These are phyloP conservation scores for Acmispon strigosus DNA, from an alignment of 306 rosid species.

Conservation along the genomic window DNA sequence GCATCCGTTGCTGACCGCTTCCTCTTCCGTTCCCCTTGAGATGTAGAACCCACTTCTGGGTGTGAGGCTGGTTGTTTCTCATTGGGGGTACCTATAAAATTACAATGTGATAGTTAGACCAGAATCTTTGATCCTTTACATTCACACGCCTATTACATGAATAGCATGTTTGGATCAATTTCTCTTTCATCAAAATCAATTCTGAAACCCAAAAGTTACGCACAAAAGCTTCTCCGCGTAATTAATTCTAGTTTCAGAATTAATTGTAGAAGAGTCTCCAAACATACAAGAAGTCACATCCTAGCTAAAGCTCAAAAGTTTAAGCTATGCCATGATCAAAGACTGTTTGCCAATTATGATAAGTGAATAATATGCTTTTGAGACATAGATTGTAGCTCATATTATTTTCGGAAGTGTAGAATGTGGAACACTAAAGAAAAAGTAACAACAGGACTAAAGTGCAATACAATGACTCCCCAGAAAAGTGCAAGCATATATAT, in stretches of 20 bases:
- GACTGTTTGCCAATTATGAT: neutral
- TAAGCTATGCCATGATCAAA: slow-evolving; percentile 1
- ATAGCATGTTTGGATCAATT: no score
- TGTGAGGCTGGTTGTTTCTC: slow-evolving; percentile 51
- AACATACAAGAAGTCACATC: neutral
- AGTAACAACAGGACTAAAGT: neutral
- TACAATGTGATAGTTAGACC: neutral
- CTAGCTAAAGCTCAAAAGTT: slow-evolving; percentile 2
- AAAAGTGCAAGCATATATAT: neutral
- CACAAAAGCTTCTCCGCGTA: no score
- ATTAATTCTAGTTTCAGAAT: no score
- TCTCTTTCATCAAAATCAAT: no score
- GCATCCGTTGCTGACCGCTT: slow-evolving; percentile 46
- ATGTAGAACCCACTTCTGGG: slow-evolving; percentile 71
- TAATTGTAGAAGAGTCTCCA: no score
- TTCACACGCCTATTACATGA: neutral
- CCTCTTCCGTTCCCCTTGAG: slow-evolving; percentile 73
- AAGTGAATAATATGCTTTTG: slow-evolving; percentile 1
- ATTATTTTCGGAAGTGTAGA: neutral
- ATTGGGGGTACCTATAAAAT: slow-evolving; percentile 37
- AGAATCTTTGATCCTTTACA: neutral
- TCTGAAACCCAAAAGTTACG: no score
- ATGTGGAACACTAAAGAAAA: neutral
- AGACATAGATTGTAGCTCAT: neutral
- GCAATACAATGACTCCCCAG: slow-evolving; percentile 2